Evolutionary conservation across 148 eudicot genomes (phyloP).

Genomic region (Rhododendron molle): DNA sequence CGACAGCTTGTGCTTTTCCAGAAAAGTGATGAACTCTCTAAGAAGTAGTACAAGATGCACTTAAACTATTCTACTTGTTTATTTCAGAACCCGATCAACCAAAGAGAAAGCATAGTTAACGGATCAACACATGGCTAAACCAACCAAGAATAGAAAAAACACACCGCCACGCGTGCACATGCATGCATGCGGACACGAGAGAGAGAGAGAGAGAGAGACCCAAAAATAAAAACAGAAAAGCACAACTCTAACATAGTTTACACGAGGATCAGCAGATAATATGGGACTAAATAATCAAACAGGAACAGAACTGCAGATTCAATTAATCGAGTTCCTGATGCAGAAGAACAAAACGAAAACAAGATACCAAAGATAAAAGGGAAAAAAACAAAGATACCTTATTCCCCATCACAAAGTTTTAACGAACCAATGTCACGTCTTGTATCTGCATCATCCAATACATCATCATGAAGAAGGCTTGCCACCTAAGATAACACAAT

Average conservation of each 20-base stretch:
- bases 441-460: constrained; percentile 85
- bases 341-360: background rate
- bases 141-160: background rate
- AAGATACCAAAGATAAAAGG: background rate
- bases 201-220: too few relatives aligned
- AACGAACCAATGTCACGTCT: constrained; percentile 81
- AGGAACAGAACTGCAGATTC: background rate
- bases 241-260: background rate
- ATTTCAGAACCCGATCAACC: background rate
- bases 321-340: background rate
- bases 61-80: background rate
- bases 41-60: background rate
- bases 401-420: constrained; percentile 76
- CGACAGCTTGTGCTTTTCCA: background rate
- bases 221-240: background rate
- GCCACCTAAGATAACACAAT: too few relatives aligned
- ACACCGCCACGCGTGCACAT: too few relatives aligned
- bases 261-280: background rate
- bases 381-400: constrained; percentile 39
- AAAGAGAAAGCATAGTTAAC: background rate
- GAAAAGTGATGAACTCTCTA: background rate
- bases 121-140: background rate
- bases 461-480: constrained; percentile 55
- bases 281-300: background rate
- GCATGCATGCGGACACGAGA: too few relatives aligned